Base-by-base conservation (phyloP, 78 protist genomes). In the Dictyostelium firmibasis region DNA sequence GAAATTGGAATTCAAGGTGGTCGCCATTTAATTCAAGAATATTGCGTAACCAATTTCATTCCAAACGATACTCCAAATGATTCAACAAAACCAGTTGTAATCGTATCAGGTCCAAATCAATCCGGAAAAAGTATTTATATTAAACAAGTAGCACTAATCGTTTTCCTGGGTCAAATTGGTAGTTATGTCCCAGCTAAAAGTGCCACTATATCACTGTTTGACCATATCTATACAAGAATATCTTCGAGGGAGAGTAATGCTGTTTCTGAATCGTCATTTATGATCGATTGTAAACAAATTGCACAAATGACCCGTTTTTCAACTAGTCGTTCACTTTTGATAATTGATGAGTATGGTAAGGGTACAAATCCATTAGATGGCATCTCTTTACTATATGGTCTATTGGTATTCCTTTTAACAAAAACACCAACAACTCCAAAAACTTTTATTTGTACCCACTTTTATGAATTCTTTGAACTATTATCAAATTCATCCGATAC, bases 201-300 rank as follows among this genome's bases (percentile, higher is more conserved):
- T 31, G 93, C 93, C 7, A 64, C 47, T 31, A 64, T 88, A 16
- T 67, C 79, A 31, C 8, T 88, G 1, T 88, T 69, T 88, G 93
- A 88, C 64, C 81, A 43, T 25, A 88, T 88, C 44, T 88, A 77
- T 31, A 88, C 93, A 2, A 77, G 93, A 43, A 35, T 88, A 9
- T 62, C 93, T 41, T 62, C 93, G 64, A 88, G 93, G 79, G 93
- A 88, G 70, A 64, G 86, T 31, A 78, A 79, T 38, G 69, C 81
- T 6, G 47, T 88, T 31, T 88, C 86, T 16, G 93, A 88, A 67
- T 88, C 93, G 18, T 88, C 93, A 25, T 88, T 88, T 67, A 88
- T 88, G 93, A 88, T 88, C 53, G 93, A 88, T 8, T 88, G 93
- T 31, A 88, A 88, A 88, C 93, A 88, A 88, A 79, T 88, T 10